Evolutionary conservation across 305 asterid species (phyloP).

Genomic region (Withania somnifera): DNA sequence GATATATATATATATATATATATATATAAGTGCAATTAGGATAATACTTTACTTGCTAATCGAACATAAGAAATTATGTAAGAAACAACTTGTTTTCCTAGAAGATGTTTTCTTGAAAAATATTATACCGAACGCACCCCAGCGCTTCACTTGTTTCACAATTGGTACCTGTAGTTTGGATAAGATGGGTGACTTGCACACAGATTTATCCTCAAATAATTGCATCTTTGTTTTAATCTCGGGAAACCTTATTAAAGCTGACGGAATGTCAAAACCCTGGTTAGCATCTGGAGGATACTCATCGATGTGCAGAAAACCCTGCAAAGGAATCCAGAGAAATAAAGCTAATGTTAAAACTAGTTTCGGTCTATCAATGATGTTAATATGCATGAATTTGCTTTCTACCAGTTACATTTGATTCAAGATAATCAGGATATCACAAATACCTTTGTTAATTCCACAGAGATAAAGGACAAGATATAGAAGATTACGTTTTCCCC

Average conservation of each 20-base stretch:
- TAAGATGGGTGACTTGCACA: constrained; percentile 39
- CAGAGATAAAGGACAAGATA: not conserved
- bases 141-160: constrained; percentile 3
- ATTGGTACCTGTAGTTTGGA: constrained; percentile 58
- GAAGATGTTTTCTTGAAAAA: too few species aligned
- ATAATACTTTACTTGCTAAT: too few species aligned
- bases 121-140: too few species aligned
- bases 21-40: too few species aligned
- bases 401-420: not conserved
- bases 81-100: too few species aligned
- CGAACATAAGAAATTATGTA: too few species aligned
- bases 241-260: constrained; percentile 61
- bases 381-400: not conserved
- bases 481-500: not conserved
- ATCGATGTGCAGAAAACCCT: constrained; percentile 95
- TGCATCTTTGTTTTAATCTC: constrained; percentile 47
- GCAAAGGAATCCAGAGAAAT: constrained; percentile 18
- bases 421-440: not conserved
- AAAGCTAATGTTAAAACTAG: not conserved
- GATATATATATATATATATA: too few species aligned
- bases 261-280: constrained; percentile 98
- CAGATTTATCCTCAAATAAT: constrained; percentile 32
- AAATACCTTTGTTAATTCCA: not conserved
- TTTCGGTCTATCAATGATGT: not conserved
- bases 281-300: constrained; percentile 99